Base-by-base conservation (phyloP, 1,284 basidiomycete genomes). In the Lignosus rhinocerotis region DNA sequence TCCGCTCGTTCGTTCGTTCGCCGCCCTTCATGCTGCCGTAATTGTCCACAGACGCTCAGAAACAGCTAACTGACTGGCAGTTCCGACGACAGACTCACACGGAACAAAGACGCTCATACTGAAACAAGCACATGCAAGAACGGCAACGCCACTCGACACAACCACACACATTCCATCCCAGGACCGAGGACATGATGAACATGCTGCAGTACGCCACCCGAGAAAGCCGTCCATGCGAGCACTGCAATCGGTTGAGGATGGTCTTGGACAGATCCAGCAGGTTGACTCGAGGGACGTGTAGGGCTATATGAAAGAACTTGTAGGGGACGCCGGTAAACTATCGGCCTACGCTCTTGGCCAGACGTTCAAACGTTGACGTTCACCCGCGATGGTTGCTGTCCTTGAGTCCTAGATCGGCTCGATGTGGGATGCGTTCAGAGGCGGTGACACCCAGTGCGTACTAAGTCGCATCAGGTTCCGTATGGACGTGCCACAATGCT, bases 251-350 rank as follows among this genome's bases (percentile, higher is more conserved):
- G 25, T 25, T 25, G 25, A 25, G 25, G 25, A 25, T 25, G 25
- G 25, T 25, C 25, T 25, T 25, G 25, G 4, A 36, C 25, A 14
- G n/a, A n/a, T n/a, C 33, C 39, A 14, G 36, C 5, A 39, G 36
- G 36, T 39, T 11, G 36, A 39, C 36, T 39, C n/a, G 36, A 30
- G 31, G 21, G 53, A 43, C 53, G 47, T 42, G 36, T 38, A 32
- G 42, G 55, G 55, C 21, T 36, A 56, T 51, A 56, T 51, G 55
- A 56, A 56, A 51, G 55, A 56, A 56, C 41, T 7, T 19, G 44
- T 16, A 17, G 6, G 17, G 21, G 9, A 34, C 31, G 33, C 34
- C 43, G 21, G 47, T 30, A 32, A 48, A n/a, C 46, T 30, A 32
- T 21, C 31, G 11, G 25, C 3, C 14, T 16, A 6, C 10, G 30